These are phyloP conservation scores for Phytophthora tentaculata DNA, from an alignment of 352 stramenopile species.

Conservation along the genomic window DNA sequence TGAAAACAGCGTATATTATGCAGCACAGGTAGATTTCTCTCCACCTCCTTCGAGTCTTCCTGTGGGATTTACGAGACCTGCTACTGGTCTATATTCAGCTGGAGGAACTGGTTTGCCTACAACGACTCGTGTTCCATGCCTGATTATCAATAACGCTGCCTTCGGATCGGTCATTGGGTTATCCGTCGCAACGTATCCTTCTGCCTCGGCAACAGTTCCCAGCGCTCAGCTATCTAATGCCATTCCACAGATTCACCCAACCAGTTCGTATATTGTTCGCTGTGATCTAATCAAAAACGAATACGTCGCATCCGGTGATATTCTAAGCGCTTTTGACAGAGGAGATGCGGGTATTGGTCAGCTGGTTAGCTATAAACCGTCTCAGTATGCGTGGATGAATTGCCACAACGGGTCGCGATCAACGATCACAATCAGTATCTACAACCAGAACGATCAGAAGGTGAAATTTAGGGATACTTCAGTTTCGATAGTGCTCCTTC, in stretches of 20 bases:
- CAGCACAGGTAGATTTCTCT: slow-evolving; percentile 13
- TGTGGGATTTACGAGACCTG: not conserved
- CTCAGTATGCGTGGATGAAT: not conserved
- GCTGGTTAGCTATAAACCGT: slow-evolving; percentile 13
- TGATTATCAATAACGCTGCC: slow-evolving; percentile 23
- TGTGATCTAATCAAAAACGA: slow-evolving; percentile 35
- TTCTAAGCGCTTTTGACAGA: slow-evolving; percentile 17
- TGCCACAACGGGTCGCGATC: not conserved
- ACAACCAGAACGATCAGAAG: not conserved
- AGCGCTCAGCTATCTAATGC: slow-evolving; percentile 7
- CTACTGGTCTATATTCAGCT: not conserved
- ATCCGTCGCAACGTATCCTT: too few species aligned
- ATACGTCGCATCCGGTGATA: slow-evolving; percentile 23
- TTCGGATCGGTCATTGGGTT: not conserved
- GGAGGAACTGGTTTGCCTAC: not conserved
- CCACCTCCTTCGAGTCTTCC: not conserved
- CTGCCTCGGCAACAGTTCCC: not conserved
- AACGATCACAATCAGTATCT: not conserved
- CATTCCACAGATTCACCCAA: slow-evolving; percentile 19
- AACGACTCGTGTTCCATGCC: not conserved
- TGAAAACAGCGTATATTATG: slow-evolving; percentile 19
- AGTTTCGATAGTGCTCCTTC: slow-evolving; percentile 2
- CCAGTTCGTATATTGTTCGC: slow-evolving; percentile 18
- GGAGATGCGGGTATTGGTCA: slow-evolving; percentile 19
- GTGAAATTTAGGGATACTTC: not conserved